Conservation (phyloP, 2,329 filamentous ascomycete genomes). For the Aspergillus felis region DNA sequence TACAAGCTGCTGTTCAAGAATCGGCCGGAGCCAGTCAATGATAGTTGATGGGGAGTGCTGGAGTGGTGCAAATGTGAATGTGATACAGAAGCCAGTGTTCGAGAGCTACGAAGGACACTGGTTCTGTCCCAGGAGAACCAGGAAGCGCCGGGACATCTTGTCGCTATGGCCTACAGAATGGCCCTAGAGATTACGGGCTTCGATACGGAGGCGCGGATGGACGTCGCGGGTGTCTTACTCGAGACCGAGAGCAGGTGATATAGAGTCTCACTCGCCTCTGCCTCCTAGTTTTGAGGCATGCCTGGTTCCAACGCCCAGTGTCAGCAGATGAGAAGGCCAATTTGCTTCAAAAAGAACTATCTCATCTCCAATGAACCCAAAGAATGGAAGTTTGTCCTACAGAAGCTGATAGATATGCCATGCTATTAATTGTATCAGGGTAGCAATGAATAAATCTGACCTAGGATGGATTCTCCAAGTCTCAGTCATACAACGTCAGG, state of each 20-base stretch:
- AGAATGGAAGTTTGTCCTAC: background rate
- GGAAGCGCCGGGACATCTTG: background rate
- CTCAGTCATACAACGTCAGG: background rate
- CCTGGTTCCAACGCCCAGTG: background rate
- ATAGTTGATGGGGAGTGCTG: slow-evolving; percentile 17
- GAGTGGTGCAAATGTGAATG: background rate
- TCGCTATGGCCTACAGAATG: background rate
- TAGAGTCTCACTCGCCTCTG: background rate
- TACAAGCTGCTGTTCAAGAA: slow-evolving; percentile 82
- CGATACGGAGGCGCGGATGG: background rate
- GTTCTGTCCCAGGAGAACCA: background rate
- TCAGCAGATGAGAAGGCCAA: background rate
- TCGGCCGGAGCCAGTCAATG: slow-evolving; percentile 77
- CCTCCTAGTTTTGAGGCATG: background rate
- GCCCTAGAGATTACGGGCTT: background rate
- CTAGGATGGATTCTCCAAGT: background rate
- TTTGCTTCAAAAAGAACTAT: background rate
- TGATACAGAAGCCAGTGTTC: background rate
- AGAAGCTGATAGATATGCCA: background rate
- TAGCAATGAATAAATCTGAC: background rate
- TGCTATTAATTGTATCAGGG: background rate
- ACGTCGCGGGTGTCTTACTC: background rate
- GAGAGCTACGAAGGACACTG: background rate
- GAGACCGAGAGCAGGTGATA: background rate
- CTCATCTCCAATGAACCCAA: background rate